Evolutionary conservation across 805 yeast species (phyloP), one percentile per base, ranked within the genome.

Genomic region (Wickerhamomyces hampshirensis): DNA sequence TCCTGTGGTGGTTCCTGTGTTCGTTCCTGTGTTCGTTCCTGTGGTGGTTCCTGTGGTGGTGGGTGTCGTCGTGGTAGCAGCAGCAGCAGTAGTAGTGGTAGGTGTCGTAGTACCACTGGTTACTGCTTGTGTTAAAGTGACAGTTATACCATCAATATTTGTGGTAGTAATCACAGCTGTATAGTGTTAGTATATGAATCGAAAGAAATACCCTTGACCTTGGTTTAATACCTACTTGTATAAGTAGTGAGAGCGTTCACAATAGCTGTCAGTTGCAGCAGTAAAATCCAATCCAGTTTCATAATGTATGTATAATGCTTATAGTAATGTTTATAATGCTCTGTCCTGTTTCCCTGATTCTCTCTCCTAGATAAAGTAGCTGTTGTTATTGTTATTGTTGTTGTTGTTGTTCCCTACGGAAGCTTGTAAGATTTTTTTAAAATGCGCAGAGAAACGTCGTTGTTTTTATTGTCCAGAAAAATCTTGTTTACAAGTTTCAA

Each of bases 161-260:
- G 58, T 40, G 40, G 58, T 36, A 34, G 52, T 35, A 40, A 52
- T 23, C 41, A 55, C 38, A 7, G 53, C 32, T 37, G 31, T 18
- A 9, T 11, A 16, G 14, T 32, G 43, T 39, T 39, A 35, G 39
- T 39, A 26, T 19, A 14, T 18, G n/a, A n/a, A n/a, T n/a, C n/a
- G n/a, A n/a, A n/a, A n/a, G n/a, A n/a, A n/a, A n/a, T n/a, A n/a
- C n/a, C n/a, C n/a, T n/a, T n/a, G n/a, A n/a, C n/a, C n/a, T 21
- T 7, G 24, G 24, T 8, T 5, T 6, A 15, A 13, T 23, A 31
- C 34, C 21, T 16, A 24, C 35, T 35, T n/a, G 30, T 35, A 34
- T 30, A 33, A 29, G 52, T 33, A 5, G 39, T 26, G 26, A 28
- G 43, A 12, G 35, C 52, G 21, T 27, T 21, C 4, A 40, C 46